These are phyloP conservation scores for Penicillium vulpinum DNA, from an alignment of 2,329 filamentous ascomycete species.

Conservation along the genomic window DNA sequence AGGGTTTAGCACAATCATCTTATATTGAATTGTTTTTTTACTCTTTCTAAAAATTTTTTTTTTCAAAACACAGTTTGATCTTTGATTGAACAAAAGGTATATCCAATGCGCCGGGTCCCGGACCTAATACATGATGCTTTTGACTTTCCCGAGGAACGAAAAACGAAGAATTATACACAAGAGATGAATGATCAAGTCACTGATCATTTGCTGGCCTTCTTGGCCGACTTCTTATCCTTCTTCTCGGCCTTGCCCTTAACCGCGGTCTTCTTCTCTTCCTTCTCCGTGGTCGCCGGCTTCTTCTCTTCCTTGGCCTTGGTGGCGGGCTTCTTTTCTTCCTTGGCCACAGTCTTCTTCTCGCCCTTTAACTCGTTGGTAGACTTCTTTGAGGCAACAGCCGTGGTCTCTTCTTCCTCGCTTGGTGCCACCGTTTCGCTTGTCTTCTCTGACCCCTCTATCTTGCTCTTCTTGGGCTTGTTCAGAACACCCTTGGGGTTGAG, in stretches of 20 bases:
- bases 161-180: slow-evolving; percentile 21
- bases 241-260: slow-evolving; percentile 23
- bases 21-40: not conserved
- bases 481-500: slow-evolving; percentile 66
- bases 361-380: slow-evolving; percentile 13
- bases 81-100: slow-evolving; percentile 28
- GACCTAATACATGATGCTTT: slow-evolving; percentile 27
- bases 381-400: slow-evolving; percentile 3
- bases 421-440: slow-evolving; percentile 1
- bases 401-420: slow-evolving; percentile 23
- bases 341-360: slow-evolving; percentile 17
- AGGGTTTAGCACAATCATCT: not conserved
- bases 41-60: not conserved
- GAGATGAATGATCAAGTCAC: slow-evolving; percentile 10
- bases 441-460: slow-evolving; percentile 25
- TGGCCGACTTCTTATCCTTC: slow-evolving; percentile 28
- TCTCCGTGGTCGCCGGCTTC: slow-evolving; percentile 17
- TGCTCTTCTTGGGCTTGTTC: slow-evolving; percentile 38
- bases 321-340: slow-evolving; percentile 25
- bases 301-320: slow-evolving; percentile 19
- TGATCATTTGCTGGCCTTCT: slow-evolving; percentile 34
- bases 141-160: slow-evolving; percentile 19
- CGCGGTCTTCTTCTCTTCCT: slow-evolving; percentile 18
- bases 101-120: slow-evolving; percentile 28
- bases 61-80: slow-evolving; percentile 16